phyloP scores from a whole-genome alignment of 2,329 filamentous ascomycete species.

The Calonectria ilicicola region DNA sequence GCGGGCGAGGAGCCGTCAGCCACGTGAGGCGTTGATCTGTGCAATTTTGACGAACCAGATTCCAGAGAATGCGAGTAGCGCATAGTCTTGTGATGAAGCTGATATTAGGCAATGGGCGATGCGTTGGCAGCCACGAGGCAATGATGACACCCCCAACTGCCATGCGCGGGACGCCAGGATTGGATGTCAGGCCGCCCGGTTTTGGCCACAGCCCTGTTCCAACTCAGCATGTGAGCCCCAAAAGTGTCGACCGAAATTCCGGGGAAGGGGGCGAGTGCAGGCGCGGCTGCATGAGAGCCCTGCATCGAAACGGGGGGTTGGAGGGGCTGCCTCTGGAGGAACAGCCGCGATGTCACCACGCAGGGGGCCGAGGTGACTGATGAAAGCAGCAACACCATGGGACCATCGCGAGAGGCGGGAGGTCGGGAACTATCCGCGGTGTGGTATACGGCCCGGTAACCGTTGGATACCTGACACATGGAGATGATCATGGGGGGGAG shows the following conservation, averaged over 20 bases:
- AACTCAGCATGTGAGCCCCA: conserved; percentile 10
- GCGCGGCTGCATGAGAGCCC: conserved; percentile 16
- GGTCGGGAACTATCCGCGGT: conserved; percentile 10
- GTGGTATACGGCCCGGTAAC: conserved; percentile 9
- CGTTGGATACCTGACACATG: conserved; percentile 23
- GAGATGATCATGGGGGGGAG: conserved; percentile 11
- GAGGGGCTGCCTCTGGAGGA: neutral
- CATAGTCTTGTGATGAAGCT: conserved; percentile 17
- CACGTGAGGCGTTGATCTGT: conserved; percentile 22
- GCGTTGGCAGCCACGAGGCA: conserved; percentile 19
- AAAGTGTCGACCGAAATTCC: neutral
- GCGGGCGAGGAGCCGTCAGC: conserved; percentile 6
- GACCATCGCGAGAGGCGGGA: neutral
- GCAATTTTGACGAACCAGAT: conserved; percentile 1
- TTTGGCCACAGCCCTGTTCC: neutral
- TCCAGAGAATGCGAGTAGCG: neutral
- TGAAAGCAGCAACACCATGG: conserved; percentile 3
- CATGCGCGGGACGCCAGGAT: conserved; percentile 9
- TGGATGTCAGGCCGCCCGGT: neutral
- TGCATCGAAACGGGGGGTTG: neutral
- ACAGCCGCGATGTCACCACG: neutral
- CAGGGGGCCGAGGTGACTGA: neutral
- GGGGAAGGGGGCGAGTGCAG: conserved; percentile 10
- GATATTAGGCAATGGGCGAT: conserved; percentile 6
- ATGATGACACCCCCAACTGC: conserved; percentile 2